Evolutionary conservation across 805 yeast genomes (phyloP), one percentile per base, ranked within the genome.

Genomic region (Candida nitratophila): DNA sequence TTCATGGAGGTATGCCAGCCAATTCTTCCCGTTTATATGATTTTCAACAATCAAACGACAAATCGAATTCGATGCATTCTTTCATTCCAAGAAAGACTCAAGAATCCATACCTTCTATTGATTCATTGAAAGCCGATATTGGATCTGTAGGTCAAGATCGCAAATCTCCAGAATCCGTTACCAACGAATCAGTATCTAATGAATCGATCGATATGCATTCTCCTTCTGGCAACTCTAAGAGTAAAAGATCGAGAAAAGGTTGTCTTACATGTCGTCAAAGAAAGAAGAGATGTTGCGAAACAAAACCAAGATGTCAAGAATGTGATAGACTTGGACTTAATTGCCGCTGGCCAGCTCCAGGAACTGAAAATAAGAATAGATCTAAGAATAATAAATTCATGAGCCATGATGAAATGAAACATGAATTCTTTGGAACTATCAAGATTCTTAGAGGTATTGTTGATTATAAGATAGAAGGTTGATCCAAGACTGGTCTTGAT

Each of bases 251-350:
- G 16, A 69, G 86, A 54, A 69, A 72, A 70, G 95, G 95, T 0
- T 86, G 95, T 58, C 65, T 83, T 37, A 83, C 95, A 1, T 86
- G 95, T 52, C 73, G 93, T 38, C 77, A 75, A 47, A 64, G 95
- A 22, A 86, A 86, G 68, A 86, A 84, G 57, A 71, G 89, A 44
- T 86, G 95, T 51, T 83, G 86, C 55, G 93, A 86, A 56, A 65
- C 71, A 1, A 71, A 71, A 44, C 95, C 95, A 4, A 60, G 59
- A 22, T 86, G 95, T 54, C 57, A 67, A 1, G 89, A 85, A 52
- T 86, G 95, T 60, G 50, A 61, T n/a, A 64, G 93, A 42, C 67
- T 86, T 22, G 69, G 78, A 12, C 66, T 85, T 40, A 73, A 69
- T 43, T 86, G 95, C 56, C 66, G 71, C 22, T 86, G 91, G 85